Evolutionary conservation across 2,329 filamentous ascomycete genomes (phyloP), one percentile per base, ranked within the genome.

Genomic region (Epicoccum sorghinum): DNA sequence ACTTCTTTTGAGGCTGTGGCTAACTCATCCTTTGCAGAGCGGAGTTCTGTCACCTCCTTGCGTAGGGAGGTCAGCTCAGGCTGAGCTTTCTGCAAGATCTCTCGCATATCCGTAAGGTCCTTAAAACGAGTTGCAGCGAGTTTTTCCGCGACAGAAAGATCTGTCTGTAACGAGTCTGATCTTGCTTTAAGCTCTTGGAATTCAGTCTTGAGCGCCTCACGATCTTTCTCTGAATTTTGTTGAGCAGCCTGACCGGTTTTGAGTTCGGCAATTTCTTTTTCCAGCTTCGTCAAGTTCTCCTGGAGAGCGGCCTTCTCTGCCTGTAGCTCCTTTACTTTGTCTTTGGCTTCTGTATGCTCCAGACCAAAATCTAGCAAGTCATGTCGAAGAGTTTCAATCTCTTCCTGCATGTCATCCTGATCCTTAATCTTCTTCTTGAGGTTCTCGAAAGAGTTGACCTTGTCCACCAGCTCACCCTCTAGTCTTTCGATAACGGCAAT

Each of bases 61-160:
- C 91, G 86, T 18, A 98, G 80, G 39, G 80, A 87, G 71, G 88
- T 89, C 23, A 98, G 79, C 74, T 99, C 93, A 0, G 91, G 89
- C 68, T 97, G 93, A 0, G 89, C 84, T 71, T 95, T 96, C 61
- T 92, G 88, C 27, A 97, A 75, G 2, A 93, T 81, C 57, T 93
- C 89, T 18, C 88, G 84, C 40, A 96, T 79, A 25, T 96, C 90
- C 0, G 87, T 88, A 1, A 97, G 79, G 55, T 98, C 93, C 73
- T 92, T 96, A 79, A 92, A 98, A 27, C 95, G 84, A 13, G 85
- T 89, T 57, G 96, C 88, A 0, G 95, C 91, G 10, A 98, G 83
- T 74, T 96, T 87, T 71, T 97, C 88, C 0, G 93, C 89, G 2
- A 92, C 92, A 2, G 87, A 89, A 3, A 98, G 82, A 69, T 99